Evolutionary conservation across 306 rosid species (phyloP), one percentile per base, ranked within the genome.

Genomic region (Erythrophleum fordii): DNA sequence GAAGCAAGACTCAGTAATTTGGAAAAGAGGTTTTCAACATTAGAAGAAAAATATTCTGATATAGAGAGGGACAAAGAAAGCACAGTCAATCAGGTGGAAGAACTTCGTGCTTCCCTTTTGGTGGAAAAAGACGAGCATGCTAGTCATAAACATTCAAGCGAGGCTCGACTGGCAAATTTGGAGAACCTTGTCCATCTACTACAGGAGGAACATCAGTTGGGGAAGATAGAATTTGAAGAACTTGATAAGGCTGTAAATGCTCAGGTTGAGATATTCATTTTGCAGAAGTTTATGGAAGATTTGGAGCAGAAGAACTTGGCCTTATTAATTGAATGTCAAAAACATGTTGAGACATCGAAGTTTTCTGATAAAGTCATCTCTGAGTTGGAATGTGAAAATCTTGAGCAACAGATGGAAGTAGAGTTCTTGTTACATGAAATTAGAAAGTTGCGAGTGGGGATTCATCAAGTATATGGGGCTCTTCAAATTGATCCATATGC

Each of bases 351-450:
- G 72, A 90, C 89, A 68, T 90, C 97, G 18, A 92, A 92, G 44
- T 85, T 90, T 81, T 92, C 98, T 25, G 94, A 92, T 77, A 69
- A 87, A 81, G 76, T 93, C 77, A 87, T 96, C 83, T 83, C 93
- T 14, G 99, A 96, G 87, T 85, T 96, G 94, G 99, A 96, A 87
- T 77, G 81, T 55, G 99, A 96, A 87, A 96, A 93, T 79, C 97
- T 96, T 55, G 94, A 89, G 91, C 97, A 93, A 53, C 98, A 96
- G 84, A 88, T 91, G 81, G 99, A 96, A 86, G 76, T 86, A 37
- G 95, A 96, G 80, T 92, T 82, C 86, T 81, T 96, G 87, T 79
- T 91, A 8, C 90, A 88, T 73, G 98, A 96, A 85, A 87, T 96
- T n/a, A 86, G 90, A 80, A 96, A 90, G 86, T 78, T 88, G 77